These are phyloP conservation scores for Bipolaris sorokiniana DNA, from an alignment of 2,329 filamentous ascomycete genomes.

Conservation along the genomic window DNA sequence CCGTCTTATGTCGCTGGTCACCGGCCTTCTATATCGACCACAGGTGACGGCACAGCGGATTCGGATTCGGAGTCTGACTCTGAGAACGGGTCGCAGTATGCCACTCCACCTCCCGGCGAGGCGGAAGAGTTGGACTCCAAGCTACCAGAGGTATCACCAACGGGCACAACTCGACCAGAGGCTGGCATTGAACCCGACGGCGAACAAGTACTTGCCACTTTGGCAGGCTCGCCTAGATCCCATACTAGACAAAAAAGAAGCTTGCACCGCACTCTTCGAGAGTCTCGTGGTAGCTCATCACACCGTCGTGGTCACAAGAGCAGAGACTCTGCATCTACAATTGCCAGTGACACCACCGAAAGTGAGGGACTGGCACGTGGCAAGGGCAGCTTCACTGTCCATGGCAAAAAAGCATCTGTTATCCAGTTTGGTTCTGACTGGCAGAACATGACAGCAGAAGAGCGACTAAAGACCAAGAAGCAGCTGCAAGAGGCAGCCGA, in stretches of 20 bases:
- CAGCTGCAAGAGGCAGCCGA: constrained; percentile 45
- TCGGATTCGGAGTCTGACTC: constrained; percentile 37
- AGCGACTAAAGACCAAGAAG: constrained; percentile 48
- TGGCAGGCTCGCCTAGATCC: constrained; percentile 56
- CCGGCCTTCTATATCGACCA: constrained; percentile 43
- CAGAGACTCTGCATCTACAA: constrained; percentile 71
- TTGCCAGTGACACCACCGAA: constrained; percentile 56
- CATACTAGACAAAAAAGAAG: constrained; percentile 79
- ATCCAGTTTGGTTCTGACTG: constrained; percentile 96
- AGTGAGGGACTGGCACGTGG: constrained; percentile 77
- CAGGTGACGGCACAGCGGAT: constrained; percentile 32
- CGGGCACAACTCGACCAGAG: constrained; percentile 35
- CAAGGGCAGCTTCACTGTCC: constrained; percentile 89
- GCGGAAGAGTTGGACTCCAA: constrained; percentile 26
- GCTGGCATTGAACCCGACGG: constrained; percentile 38
- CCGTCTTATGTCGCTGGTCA: constrained; percentile 43
- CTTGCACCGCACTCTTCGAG: constrained; percentile 86
- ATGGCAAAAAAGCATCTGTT: constrained; percentile 97
- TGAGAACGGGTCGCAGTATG: constrained; percentile 34
- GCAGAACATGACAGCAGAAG: constrained; percentile 61
- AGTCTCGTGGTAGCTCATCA: constrained; percentile 70
- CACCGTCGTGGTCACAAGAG: constrained; percentile 76
- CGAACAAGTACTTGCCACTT: constrained; percentile 33
- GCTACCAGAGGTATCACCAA: constrained; percentile 32
- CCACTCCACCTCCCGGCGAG: constrained; percentile 43